Percentiles rank a stretch among this genome's conserved stretches.
Conservation (phyloP, 1,139 yeast species). For the Candida pseudoviswanathii region DNA sequence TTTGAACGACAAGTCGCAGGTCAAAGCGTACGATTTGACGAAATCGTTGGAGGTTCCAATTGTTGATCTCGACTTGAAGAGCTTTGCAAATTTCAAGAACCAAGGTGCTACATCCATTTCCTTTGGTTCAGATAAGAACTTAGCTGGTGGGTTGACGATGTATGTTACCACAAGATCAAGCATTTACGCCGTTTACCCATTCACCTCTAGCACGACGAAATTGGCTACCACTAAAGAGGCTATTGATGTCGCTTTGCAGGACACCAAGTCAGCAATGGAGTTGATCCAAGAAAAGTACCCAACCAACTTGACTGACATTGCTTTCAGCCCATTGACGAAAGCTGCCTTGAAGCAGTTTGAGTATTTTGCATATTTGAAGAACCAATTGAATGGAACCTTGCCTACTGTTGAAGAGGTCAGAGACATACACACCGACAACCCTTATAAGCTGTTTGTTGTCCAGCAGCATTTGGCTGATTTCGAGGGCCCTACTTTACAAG, state of each 20-base stretch:
- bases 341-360: constrained; percentile 23
- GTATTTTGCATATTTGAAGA: constrained; percentile 20
- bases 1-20: constrained; percentile 25
- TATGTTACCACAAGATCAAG: constrained; percentile 30
- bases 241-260: constrained; percentile 29
- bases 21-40: constrained; percentile 33
- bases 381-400: constrained; percentile 17
- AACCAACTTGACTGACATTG: constrained; percentile 9
- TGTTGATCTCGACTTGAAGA: constrained; percentile 22
- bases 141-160: constrained; percentile 38
- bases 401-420: constrained; percentile 14
- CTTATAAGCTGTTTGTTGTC: constrained; percentile 19
- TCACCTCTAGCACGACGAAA: constrained; percentile 21
- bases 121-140: constrained; percentile 34
- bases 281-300: constrained; percentile 22
- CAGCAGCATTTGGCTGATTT: constrained; percentile 16
- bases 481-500: constrained; percentile 23
- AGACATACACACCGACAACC: constrained; percentile 10
- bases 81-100: constrained; percentile 11
- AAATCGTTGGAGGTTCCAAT: constrained; percentile 28
- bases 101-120: constrained; percentile 31
- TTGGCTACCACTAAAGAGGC: constrained; percentile 26
- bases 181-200: constrained; percentile 39
- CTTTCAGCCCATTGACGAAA: constrained; percentile 19
- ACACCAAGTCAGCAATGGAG: constrained; percentile 22